Evolutionary conservation across 306 rosid genomes (phyloP), one percentile per base, ranked within the genome.

Genomic region (Quercus variabilis): DNA sequence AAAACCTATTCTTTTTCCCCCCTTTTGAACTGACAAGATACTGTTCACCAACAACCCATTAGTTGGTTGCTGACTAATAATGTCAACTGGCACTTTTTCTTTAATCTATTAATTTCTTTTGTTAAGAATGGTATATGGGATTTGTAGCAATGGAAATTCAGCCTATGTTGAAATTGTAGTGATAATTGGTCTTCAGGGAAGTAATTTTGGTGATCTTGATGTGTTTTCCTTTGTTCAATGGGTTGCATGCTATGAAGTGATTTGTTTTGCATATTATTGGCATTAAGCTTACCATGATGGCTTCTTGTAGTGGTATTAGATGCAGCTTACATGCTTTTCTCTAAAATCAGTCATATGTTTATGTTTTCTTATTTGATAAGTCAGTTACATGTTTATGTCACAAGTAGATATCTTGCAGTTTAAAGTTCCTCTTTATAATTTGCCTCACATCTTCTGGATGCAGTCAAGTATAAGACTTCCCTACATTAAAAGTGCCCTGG

Each of bases 391-490:
- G 26, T 68, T 68, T 6, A 19, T 28, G 51, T 9, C 6, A 35
- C 72, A 68, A 68, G 72, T 19, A 21, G 20, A 14, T 68, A 68
- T 67, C 25, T 19, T 4, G 26, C 38, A 19, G 72, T 58, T 71
- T 20, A 51, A 73, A 73, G 60, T 63, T 73, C 74, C 38, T 84
- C 76, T 78, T 38, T 54, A 79, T 75, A 68, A 85, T 72, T 79
- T 76, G 23, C 69, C 55, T 70, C 25, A 55, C 65, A 67, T 85
- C 75, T 82, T 84, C 70, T 58, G 79, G 78, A 38, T 91, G 93
- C 96, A 93, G 99, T 91, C 98, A 67, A 83, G 89, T 82, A 91
- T 95, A 73, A 85, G 98, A 86, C 82, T 93, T 79, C 99, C 98
- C 59, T 91, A 78, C 86, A 91, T 95, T 63, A 90, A 83, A 85